Base-by-base conservation (phyloP, 768 basidiomycete genomes). In the Daedaleopsis nitida region DNA sequence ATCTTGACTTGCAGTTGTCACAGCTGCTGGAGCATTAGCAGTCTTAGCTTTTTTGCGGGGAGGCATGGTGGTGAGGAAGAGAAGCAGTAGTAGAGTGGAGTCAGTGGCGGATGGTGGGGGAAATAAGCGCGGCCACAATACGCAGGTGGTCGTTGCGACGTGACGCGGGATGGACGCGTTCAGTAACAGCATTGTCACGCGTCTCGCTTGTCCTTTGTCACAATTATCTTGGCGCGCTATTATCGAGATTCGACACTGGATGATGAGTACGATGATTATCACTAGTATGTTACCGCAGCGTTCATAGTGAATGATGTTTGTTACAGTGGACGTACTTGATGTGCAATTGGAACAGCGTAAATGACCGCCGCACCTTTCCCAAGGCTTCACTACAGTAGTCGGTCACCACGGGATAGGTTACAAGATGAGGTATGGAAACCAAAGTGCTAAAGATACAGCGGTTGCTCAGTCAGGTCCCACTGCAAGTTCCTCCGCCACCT, bases 361-460 rank as follows among this genome's bases (percentile, higher is more conserved):
- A n/a, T n/a, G n/a, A n/a, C n/a, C n/a, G n/a, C n/a, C n/a, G n/a
- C n/a, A n/a, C 42, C 42, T 5, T n/a, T 43, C 13, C 5, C 42
- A 43, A n/a, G 5, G n/a, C 13, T 43, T 43, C 14, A 43, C 13
- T 14, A 5, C n/a, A n/a, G n/a, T n/a, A 32, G 27, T 7, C 27
- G 27, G 7, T 32, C 27, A 32, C n/a, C n/a, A n/a, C n/a, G n/a
- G n/a, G n/a, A n/a, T n/a, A n/a, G n/a, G n/a, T n/a, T n/a, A n/a
- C n/a, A n/a, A n/a, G n/a, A n/a, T n/a, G n/a, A 32, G 3, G 27
- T 3, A 32, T 32, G 7, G 7, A 32, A 5, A 14, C 42, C 42
- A 21, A n/a, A n/a, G 23, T 37, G 35, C 52, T 80, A 27, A 74
- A 13, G 45, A 47, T 47, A 47, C 45, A 43, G 5, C 17, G 9